Evolutionary conservation across 495 filamentous ascomycete genomes (phyloP).

Genomic region (Aspergillus coremiiformis): DNA sequence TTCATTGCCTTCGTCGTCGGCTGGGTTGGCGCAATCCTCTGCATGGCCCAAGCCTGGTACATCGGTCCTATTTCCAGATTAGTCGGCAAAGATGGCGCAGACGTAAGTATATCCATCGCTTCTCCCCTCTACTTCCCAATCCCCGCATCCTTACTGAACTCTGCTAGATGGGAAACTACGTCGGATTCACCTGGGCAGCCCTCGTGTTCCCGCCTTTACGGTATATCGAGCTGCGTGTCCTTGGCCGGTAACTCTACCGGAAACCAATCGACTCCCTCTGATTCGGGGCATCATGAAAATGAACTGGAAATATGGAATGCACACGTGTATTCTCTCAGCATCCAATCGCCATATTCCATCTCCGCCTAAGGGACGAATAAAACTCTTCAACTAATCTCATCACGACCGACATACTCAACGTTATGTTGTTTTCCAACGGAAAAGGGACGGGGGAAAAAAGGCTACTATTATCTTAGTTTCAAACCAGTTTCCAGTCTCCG

Average conservation of each 20-base stretch:
- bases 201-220: conserved; percentile 45
- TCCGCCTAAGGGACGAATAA: too few species aligned
- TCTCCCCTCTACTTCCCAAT: background rate
- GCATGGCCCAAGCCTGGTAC: conserved; percentile 68
- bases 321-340: background rate
- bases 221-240: conserved; percentile 39
- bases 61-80: conserved; percentile 52
- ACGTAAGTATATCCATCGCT: conserved; percentile 33
- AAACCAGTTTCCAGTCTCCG: background rate
- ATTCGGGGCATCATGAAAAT: background rate
- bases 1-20: conserved; percentile 57
- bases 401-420: background rate
- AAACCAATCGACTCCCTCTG: background rate
- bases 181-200: conserved; percentile 43
- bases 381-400: background rate
- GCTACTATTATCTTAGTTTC: background rate
- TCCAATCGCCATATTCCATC: too few species aligned
- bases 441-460: too few species aligned
- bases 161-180: conserved; percentile 42
- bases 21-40: conserved; percentile 61
- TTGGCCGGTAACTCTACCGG: conserved; percentile 32
- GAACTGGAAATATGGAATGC: background rate
- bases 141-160: conserved; percentile 9
- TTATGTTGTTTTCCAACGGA: too few species aligned
- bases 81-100: conserved; percentile 53